Conservation (phyloP, 768 basidiomycete species). For the Xerocomus brunneocitrinus region DNA sequence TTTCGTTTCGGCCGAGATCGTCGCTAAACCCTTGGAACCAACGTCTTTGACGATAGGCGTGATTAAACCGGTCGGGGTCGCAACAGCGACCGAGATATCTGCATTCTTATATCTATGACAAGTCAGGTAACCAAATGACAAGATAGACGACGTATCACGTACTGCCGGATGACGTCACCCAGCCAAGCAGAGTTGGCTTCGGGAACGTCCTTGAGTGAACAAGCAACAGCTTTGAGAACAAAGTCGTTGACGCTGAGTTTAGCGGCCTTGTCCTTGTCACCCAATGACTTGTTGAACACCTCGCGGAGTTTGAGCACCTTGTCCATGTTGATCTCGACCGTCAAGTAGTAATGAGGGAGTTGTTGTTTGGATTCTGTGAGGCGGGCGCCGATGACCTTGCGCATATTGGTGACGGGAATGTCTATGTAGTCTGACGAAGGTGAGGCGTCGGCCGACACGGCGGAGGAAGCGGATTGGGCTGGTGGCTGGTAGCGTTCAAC, state of each 20-base stretch:
- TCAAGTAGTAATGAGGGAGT: slow-evolving; percentile 96
- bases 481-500: slow-evolving; percentile 82
- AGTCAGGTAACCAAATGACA: not conserved
- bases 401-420: slow-evolving; percentile 89
- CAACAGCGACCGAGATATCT: slow-evolving; percentile 95
- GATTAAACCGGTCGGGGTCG: slow-evolving; percentile 92
- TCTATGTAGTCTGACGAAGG: slow-evolving; percentile 76
- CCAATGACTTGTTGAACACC: slow-evolving; percentile 88
- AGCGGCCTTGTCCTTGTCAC: slow-evolving; percentile 81
- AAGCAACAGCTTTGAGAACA: slow-evolving; percentile 89
- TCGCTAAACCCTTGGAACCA: slow-evolving; percentile 86
- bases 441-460: slow-evolving; percentile 41
- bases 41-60: slow-evolving; percentile 96
- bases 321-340: slow-evolving; percentile 94
- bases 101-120: slow-evolving; percentile 82
- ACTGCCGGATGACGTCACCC: slow-evolving; percentile 94
- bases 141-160: slow-evolving; percentile 29
- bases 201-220: slow-evolving; percentile 90
- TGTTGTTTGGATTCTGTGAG: slow-evolving; percentile 92
- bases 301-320: slow-evolving; percentile 89
- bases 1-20: slow-evolving; percentile 91
- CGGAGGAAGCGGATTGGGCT: slow-evolving; percentile 39
- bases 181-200: slow-evolving; percentile 98
- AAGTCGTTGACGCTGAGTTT: slow-evolving; percentile 99
- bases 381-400: slow-evolving; percentile 86